Evolutionary conservation across 805 yeast genomes (phyloP), one percentile per base, ranked within the genome.

Genomic region (Saccharomycopsis sp.): DNA sequence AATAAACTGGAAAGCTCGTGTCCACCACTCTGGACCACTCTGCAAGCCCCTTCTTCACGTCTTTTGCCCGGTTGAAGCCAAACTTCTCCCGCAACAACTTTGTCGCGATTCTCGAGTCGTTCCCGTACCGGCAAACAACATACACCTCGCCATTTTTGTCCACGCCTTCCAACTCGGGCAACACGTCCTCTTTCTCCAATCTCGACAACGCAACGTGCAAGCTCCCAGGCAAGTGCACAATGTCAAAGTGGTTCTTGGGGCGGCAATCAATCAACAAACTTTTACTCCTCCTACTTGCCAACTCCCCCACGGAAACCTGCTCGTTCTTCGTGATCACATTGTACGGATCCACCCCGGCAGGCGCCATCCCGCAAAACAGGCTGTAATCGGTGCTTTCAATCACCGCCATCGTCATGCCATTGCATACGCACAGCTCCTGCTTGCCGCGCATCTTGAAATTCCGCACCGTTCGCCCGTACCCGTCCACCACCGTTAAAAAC

Each of bases 111-210:
- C 83, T 87, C 0, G 97, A 88, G 56, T 92, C 97, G 57, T 85
- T 87, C 7, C 98, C 98, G 54, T 68, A 77, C 23, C 96, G 68
- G 59, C 98, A 92, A 15, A 89, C 65, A 0, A 86, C 81, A 41
- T 67, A 70, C 0, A 82, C 56, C 3, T 61, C 62, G 25, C 57
- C 53, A 4, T 50, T 47, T 13, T 50, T 15, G 4, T 33, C 38
- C 2, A 58, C 31, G 2, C 41, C 31, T 1, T 62, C 62, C n/a
- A 64, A 52, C 27, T 42, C 17, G 8, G 37, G 34, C 31, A 59
- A 39, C 33, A 30, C 7, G 25, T 60, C 54, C 42, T 57, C 56
- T 37, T 55, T 59, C 34, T 66, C 61, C 16, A 74, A 53, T 9
- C 67, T 64, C 10, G 68, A 69, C 55, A 79, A 68, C 2, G 94